Evolutionary conservation across 2,329 filamentous ascomycete species (phyloP).

Genomic region (Talaromyces albobiverticillius): DNA sequence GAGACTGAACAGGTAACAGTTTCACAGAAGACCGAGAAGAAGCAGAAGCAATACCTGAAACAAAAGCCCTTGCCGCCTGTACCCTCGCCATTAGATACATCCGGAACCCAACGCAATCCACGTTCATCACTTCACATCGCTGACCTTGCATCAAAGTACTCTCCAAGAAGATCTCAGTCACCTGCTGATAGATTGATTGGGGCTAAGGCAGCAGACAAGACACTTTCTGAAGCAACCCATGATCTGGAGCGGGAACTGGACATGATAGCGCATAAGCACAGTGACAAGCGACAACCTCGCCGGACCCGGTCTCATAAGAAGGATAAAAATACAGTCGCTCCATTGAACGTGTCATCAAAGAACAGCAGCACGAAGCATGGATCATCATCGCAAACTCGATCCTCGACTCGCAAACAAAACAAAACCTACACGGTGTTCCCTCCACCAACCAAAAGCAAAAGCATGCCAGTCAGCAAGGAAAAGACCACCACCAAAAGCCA

Average conservation of each 20-base stretch:
- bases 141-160: slow-evolving; percentile 10
- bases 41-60: slow-evolving; percentile 21
- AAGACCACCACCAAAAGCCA: neutral
- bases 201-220: slow-evolving; percentile 14
- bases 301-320: neutral
- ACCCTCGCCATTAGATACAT: slow-evolving; percentile 16
- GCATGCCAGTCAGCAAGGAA: neutral
- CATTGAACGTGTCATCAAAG: slow-evolving; percentile 1
- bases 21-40: neutral
- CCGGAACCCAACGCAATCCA: slow-evolving; percentile 9
- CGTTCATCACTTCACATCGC: neutral
- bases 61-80: slow-evolving; percentile 42
- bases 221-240: slow-evolving; percentile 32
- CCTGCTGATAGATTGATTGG: slow-evolving; percentile 3
- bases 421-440: slow-evolving; percentile 8
- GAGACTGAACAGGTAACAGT: neutral
- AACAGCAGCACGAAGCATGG: neutral
- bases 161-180: slow-evolving; percentile 1
- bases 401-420: neutral
- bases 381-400: neutral
- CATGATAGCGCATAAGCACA: slow-evolving; percentile 18
- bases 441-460: neutral
- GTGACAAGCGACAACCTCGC: neutral
- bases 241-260: slow-evolving; percentile 35
- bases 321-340: neutral